Evolutionary conservation across 768 basidiomycete genomes (phyloP), one percentile per base, ranked within the genome.

Genomic region (Suillus subaureus): DNA sequence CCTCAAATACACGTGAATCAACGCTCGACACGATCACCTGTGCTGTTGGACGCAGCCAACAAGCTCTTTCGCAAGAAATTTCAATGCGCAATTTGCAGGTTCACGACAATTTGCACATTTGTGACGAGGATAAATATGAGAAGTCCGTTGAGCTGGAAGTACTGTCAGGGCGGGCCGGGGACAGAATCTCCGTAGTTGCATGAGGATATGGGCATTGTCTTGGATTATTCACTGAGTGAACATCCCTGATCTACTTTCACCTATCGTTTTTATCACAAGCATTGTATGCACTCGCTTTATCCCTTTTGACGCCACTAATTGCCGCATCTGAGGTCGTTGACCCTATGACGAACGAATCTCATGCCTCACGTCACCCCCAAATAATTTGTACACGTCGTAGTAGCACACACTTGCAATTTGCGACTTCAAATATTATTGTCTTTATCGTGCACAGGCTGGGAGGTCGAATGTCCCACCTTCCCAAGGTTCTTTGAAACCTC

Each of bases 1-100:
- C 11, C 21, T 28, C 58, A 63, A 65, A 52, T 35, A 60, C 62
- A 4, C 62, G 52, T 13, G 68, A 18, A 15, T 69, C 67, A 33
- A 68, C 68, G 26, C 31, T 31, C 16, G 56, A 47, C 33, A 37
- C 33, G 13, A 68, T 73, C 1, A 68, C 56, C 12, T 68, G 54
- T 45, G 42, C 55, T 54, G 77, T 21, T 5, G 8, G 78, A 49
- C 77, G 80, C 66, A 81, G 78, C n/a, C 73, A 75, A 31, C 51
- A 70, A 13, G 81, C 84, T 42, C 60, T 42, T 35, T 65, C 62
- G 57, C 45, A 49, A 23, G 62, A 65, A 15, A 37, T 9, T 26
- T 63, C 58, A 21, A 3, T 18, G 18, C 26, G 58, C 28, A 52
- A 26, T 15, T 39, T 3, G 9, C 66, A 31, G 15, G 37, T 64